Percentiles rank a stretch among this genome's conserved stretches.
Conservation (phyloP, 139 green algal genomes). For the Asterochloris sp. region DNA sequence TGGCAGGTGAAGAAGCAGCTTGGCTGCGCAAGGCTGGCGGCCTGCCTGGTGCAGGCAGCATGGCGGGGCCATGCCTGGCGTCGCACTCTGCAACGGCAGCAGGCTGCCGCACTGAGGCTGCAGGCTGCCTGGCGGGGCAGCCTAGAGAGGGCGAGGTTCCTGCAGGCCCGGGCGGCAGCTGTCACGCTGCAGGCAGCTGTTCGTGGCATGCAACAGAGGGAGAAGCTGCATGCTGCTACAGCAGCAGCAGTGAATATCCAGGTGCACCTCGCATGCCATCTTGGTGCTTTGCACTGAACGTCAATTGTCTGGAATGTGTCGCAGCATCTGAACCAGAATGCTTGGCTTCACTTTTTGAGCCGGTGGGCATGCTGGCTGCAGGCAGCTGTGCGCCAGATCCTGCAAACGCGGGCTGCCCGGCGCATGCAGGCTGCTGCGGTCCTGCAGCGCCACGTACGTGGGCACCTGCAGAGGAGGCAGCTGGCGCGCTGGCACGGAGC, state of each 20-base stretch:
- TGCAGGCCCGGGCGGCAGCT: not conserved
- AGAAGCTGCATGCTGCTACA: not conserved
- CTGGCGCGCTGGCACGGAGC: too few species aligned
- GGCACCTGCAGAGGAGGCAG: too few species aligned
- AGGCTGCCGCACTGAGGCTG: constrained; percentile 1
- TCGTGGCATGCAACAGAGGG: not conserved
- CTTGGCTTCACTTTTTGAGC: not conserved
- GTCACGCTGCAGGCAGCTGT: constrained; percentile 1
- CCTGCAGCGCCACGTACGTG: too few species aligned
- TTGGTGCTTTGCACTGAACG: not conserved
- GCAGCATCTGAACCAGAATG: not conserved
- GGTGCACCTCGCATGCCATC: not conserved
- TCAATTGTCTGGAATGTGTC: not conserved
- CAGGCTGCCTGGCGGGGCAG: constrained; percentile 18
- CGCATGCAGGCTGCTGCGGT: too few species aligned
- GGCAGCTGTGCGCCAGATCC: not conserved
- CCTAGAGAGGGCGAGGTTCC: not conserved
- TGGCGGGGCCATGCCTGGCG: not conserved
- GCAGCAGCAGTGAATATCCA: not conserved
- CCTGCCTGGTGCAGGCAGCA: not conserved
- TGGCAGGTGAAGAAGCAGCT: not conserved
- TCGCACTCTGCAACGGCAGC: not conserved
- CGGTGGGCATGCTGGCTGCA: not conserved
- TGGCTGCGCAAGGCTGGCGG: too few species aligned
- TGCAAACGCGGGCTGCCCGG: too few species aligned